These are phyloP conservation scores for Dianthus caryophyllus DNA, from an alignment of 148 eudicot genomes.

Conservation along the genomic window DNA sequence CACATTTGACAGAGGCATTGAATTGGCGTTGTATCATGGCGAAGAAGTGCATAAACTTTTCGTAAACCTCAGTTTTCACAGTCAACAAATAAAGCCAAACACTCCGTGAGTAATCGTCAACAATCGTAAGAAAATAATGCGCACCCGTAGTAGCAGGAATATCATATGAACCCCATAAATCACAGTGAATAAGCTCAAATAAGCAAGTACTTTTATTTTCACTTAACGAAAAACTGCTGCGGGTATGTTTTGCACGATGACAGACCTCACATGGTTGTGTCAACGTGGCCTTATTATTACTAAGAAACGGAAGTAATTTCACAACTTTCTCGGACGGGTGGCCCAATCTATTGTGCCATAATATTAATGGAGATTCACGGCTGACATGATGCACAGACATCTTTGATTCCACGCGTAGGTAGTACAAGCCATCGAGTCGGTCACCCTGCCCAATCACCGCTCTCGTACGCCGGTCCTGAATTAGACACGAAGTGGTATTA, in stretches of 20 bases:
- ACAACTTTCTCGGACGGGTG: neutral
- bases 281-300: no score
- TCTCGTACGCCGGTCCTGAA: no score
- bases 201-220: neutral
- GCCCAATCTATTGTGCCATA: constrained; percentile 1
- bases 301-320: neutral
- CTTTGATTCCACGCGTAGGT: no score
- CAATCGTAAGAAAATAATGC: constrained; percentile 3
- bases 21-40: neutral
- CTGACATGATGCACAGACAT: neutral
- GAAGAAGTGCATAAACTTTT: neutral
- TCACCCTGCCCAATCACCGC: no score
- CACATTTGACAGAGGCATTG: neutral
- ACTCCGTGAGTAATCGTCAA: constrained; percentile 9
- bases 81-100: constrained; percentile 14
- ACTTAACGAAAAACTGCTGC: neutral
- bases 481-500: no score
- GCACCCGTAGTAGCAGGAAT: neutral
- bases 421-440: no score
- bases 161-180: constrained; percentile 11
- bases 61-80: no score
- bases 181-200: neutral
- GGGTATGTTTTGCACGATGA: neutral
- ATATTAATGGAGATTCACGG: neutral
- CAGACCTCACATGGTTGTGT: neutral